A percentile compares a stretch with the other conserved stretches of the same genome.
Evolutionary conservation across 208 protist genomes (phyloP).

Genomic region (Trypanosoma avium): DNA sequence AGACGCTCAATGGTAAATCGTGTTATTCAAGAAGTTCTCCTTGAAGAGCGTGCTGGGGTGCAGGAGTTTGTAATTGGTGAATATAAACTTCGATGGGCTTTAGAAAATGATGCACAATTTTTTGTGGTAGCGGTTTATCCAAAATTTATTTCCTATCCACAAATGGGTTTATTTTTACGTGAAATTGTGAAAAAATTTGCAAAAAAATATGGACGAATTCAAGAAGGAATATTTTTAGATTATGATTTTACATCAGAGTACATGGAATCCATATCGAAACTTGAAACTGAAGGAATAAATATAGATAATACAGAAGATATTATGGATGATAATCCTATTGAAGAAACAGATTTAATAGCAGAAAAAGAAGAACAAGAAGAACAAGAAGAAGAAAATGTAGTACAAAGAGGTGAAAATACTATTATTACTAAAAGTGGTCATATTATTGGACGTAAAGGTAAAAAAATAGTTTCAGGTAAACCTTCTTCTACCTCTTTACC

Average conservation of each 20-base stretch:
- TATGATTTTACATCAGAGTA: constrained; percentile 70
- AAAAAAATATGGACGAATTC: constrained; percentile 42
- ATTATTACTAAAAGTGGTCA: constrained; percentile 65
- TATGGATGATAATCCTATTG: constrained; percentile 14
- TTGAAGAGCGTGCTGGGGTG: constrained; percentile 90
- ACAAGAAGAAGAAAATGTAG: constrained; percentile 5
- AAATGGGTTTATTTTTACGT: constrained; percentile 88
- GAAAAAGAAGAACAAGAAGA: background rate
- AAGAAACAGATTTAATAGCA: constrained; percentile 11
- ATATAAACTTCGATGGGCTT: constrained; percentile 91
- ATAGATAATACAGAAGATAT: constrained; percentile 26
- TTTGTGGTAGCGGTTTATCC: constrained; percentile 94
- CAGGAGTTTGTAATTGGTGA: constrained; percentile 63
- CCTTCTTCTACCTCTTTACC: no score
- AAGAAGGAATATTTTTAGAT: background rate
- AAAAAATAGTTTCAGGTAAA: constrained; percentile 7
- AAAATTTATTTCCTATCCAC: constrained; percentile 83
- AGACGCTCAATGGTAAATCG: constrained; percentile 88
- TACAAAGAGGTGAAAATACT: constrained; percentile 29
- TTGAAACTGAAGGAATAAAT: constrained; percentile 48
- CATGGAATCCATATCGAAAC: constrained; percentile 35
- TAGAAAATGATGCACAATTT: constrained; percentile 93
- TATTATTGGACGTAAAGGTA: constrained; percentile 49
- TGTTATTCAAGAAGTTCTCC: constrained; percentile 91
- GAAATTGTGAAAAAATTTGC: constrained; percentile 77